Base-by-base conservation (phyloP, 805 yeast species). In the Schwanniomyces vanrijiae region DNA sequence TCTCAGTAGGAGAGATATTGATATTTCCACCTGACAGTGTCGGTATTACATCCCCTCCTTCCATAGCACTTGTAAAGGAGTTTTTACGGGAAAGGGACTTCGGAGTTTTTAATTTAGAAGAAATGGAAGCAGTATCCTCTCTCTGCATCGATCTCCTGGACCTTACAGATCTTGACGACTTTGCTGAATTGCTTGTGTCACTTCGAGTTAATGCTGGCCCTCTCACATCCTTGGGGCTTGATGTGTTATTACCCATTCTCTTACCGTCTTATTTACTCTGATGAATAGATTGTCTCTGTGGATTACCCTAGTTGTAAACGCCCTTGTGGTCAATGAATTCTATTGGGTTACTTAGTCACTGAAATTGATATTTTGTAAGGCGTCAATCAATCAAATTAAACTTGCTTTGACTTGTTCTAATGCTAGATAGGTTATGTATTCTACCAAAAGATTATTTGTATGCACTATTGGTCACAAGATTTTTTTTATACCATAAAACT, bases 151-250 rank as follows among this genome's bases (percentile, higher is more conserved):
- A 58, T 46, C 62, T 53, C 42, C 71, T 57, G 45, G 78, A 74
- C 47, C 77, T 63, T 14, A 69, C 64, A 3, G 83, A 78, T 43
- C 81, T 68, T 7, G 75, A 60, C 10, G 80, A 75, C 56, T 67
- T 75, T 11, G 73, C 71, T 6, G 82, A 77, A 45, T 70, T 76
- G 42, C 76, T 73, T 2, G 86, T 82, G 55, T 81, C 84, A 11
- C 80, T 72, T 41, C 85, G 64, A 14, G 78, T 66, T 58, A 81
- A 77, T n/a, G 84, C 80, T 11, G 64, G 58, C 13, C 69, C 72
- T 45, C 52, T 49, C 26, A 45, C 37, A 34, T 54, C 56, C 41
- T 59, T 59, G 34, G 69, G 68, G 58, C 76, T 78, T 18, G 83
- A 78, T 42, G 76, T 66, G 28, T 76, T 66, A 58, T 80, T 80